phyloP scores from a whole-genome alignment of 2,329 filamentous ascomycete species.

The Rugonectria rugulosa region DNA sequence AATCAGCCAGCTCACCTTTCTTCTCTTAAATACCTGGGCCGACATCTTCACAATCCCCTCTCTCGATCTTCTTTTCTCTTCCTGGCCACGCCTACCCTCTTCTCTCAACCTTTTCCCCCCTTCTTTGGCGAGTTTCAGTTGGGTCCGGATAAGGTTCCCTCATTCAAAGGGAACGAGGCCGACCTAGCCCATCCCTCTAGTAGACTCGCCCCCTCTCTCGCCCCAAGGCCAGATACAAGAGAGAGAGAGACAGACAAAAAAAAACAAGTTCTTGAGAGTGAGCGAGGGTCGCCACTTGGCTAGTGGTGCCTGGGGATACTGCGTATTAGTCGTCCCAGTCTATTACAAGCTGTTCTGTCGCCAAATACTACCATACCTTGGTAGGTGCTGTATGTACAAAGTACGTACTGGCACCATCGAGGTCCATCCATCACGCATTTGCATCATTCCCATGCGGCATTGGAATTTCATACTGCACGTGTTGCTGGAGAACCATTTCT shows the following conservation, averaged over 20 bases:
- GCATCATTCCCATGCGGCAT: constrained; percentile 13
- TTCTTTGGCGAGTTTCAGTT: constrained; percentile 7
- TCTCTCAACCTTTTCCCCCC: neutral
- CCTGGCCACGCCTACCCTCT: neutral
- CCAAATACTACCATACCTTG: no score
- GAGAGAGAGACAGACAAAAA: no score
- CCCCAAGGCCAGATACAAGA: constrained; percentile 1
- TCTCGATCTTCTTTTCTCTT: neutral
- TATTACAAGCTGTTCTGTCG: neutral
- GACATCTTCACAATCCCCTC: neutral
- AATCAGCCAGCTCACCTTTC: no score
- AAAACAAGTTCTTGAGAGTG: constrained; percentile 5
- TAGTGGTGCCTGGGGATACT: constrained; percentile 14
- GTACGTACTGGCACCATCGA: constrained; percentile 9
- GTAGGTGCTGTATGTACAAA: neutral
- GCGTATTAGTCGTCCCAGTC: constrained; percentile 15
- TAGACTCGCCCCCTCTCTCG: no score
- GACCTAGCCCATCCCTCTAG: no score
- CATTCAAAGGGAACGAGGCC: constrained; percentile 14
- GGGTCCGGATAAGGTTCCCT: constrained; percentile 16
- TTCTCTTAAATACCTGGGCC: neutral
- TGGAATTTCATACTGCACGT: neutral
- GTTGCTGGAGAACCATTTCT: no score
- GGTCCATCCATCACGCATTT: no score
- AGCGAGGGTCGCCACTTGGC: constrained; percentile 19